Percentiles rank a stretch among this genome's conserved stretches.
These are phyloP conservation scores for Cenchrus americanus DNA, from an alignment of 176 grass and related monocot species.

Conservation along the genomic window DNA sequence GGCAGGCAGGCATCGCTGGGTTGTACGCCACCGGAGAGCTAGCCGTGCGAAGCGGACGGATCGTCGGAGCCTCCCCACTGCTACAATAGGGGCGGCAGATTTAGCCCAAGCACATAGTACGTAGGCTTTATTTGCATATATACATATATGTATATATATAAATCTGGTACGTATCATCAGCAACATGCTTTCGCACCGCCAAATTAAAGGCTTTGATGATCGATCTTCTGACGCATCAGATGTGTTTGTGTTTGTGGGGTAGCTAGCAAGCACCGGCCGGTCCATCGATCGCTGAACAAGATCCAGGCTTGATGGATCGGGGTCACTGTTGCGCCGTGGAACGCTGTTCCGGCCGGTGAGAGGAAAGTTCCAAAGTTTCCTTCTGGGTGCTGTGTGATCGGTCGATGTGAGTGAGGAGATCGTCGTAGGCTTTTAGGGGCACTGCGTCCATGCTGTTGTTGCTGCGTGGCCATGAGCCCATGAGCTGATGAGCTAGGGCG, in stretches of 20 bases:
- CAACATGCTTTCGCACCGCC: no score
- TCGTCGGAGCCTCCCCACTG: slow-evolving; percentile 22
- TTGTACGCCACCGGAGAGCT: slow-evolving; percentile 24
- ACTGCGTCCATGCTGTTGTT: slow-evolving; percentile 37
- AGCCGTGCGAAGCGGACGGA: background rate
- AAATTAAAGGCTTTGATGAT: no score
- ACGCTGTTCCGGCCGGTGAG: slow-evolving; percentile 35
- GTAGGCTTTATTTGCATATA: background rate
- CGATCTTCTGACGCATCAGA: slow-evolving; percentile 10
- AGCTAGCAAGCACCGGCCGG: background rate
- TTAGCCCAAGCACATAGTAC: background rate
- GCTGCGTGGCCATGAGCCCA: background rate
- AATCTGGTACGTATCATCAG: no score
- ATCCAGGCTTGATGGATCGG: slow-evolving; percentile 45
- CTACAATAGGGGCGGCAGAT: background rate
- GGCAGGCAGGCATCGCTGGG: background rate
- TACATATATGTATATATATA: no score
- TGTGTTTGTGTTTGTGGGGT: background rate
- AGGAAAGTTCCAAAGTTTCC: slow-evolving; percentile 59
- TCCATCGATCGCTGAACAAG: slow-evolving; percentile 27
- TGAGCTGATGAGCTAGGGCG: background rate
- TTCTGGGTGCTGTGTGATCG: slow-evolving; percentile 48
- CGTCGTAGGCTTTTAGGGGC: background rate
- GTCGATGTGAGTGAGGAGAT: slow-evolving; percentile 3
- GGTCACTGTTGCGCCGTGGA: slow-evolving; percentile 32